phyloP scores from a whole-genome alignment of 768 basidiomycete species.

The Leccinum ochraceum region DNA sequence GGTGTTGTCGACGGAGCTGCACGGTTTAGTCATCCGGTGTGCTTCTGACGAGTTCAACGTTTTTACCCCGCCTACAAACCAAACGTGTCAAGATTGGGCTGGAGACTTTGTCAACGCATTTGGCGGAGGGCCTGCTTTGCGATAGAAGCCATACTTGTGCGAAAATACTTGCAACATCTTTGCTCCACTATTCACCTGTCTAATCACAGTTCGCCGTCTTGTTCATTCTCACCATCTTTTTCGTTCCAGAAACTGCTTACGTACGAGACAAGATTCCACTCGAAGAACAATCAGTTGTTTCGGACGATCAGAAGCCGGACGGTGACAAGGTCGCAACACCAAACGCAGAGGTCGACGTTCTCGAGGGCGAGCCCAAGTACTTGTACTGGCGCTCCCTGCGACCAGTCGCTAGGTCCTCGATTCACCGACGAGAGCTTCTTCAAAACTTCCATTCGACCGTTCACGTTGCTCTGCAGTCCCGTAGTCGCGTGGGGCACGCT shows the following conservation, averaged over 20 bases:
- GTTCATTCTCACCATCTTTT: not conserved
- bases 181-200: not conserved
- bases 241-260: not conserved
- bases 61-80: conserved; percentile 72
- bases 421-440: not conserved
- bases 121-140: conserved; percentile 46
- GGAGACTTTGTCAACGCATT: conserved; percentile 56
- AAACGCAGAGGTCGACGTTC: not conserved
- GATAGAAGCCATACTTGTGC: not conserved
- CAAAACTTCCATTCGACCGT: not conserved
- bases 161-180: not conserved
- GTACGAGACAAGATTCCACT: not conserved
- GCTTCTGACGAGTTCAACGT: conserved; percentile 65
- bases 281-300: not conserved
- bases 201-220: not conserved
- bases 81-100: conserved; percentile 75
- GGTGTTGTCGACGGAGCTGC: conserved; percentile 82
- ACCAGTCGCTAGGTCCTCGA: not conserved
- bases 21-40: conserved; percentile 67
- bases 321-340: too few species aligned
- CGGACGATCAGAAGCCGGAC: too few species aligned
- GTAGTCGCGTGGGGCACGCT: not conserved
- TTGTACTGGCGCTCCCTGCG: not conserved
- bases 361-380: not conserved
- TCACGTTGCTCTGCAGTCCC: not conserved